These are phyloP conservation scores for Orbilia blumenaviensis DNA, from an alignment of 2,329 filamentous ascomycete species.

Conservation along the genomic window DNA sequence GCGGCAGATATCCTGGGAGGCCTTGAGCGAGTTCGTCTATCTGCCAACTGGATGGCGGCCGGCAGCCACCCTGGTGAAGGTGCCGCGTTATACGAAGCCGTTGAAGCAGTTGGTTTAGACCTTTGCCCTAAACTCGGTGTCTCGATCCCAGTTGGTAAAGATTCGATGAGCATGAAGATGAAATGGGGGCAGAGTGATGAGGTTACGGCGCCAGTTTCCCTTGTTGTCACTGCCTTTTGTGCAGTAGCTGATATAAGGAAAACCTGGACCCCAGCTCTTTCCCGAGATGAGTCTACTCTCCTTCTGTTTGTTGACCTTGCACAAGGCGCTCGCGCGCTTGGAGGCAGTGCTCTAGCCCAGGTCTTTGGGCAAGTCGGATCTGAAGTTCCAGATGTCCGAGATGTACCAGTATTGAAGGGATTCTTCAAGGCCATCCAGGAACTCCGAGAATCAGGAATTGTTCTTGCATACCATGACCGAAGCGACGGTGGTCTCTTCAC, in stretches of 20 bases:
- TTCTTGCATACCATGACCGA: slow-evolving; percentile 92
- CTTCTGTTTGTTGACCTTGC: slow-evolving; percentile 92
- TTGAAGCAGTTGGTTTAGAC: slow-evolving; percentile 90
- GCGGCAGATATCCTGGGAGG: slow-evolving; percentile 79
- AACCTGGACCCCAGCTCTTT: slow-evolving; percentile 93
- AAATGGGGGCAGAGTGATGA: slow-evolving; percentile 85
- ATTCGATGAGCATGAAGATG: slow-evolving; percentile 99
- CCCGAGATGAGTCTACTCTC: slow-evolving; percentile 83
- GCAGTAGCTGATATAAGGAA: slow-evolving; percentile 81
- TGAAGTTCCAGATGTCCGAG: slow-evolving; percentile 84
- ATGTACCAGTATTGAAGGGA: slow-evolving; percentile 81
- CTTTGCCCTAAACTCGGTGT: slow-evolving; percentile 90
- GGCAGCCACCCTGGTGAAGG: slow-evolving; percentile 91
- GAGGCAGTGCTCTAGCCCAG: slow-evolving; percentile 90
- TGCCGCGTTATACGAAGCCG: slow-evolving; percentile 89
- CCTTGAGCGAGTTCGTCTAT: slow-evolving; percentile 82
- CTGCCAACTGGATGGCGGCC: slow-evolving; percentile 99
- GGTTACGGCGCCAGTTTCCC: slow-evolving; percentile 89
- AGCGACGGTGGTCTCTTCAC: slow-evolving; percentile 94
- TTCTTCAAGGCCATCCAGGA: slow-evolving; percentile 87
- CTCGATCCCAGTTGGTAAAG: slow-evolving; percentile 95
- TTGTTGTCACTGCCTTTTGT: slow-evolving; percentile 90
- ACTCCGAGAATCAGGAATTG: slow-evolving; percentile 73
- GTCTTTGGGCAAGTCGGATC: slow-evolving; percentile 86
- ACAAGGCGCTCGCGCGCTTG: slow-evolving; percentile 79